phyloP scores from a whole-genome alignment of 257 asterid species.

The Gardenia jasminoides region DNA sequence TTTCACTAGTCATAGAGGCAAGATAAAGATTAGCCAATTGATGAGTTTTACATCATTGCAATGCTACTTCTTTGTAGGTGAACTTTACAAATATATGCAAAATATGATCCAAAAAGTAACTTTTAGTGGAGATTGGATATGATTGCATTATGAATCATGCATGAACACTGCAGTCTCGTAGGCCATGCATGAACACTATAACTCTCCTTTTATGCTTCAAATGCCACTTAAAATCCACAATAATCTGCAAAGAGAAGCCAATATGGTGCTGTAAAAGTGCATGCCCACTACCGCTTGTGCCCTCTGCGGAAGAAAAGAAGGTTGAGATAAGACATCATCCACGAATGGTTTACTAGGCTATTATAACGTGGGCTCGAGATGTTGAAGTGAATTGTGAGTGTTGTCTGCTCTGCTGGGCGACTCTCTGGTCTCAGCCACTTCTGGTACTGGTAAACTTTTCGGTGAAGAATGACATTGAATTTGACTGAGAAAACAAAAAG shows the following conservation, averaged over 20 bases:
- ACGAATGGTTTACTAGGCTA: not conserved
- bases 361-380: not conserved
- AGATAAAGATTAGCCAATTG: not conserved
- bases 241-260: not conserved
- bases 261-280: not conserved
- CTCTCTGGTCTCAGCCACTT: too few species aligned
- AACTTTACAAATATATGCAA: not conserved
- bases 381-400: too few species aligned
- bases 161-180: not conserved
- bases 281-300: not conserved
- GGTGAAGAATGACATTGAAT: too few species aligned
- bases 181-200: not conserved
- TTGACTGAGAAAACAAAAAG: too few species aligned
- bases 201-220: conserved; percentile 7
- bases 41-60: not conserved
- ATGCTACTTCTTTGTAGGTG: not conserved
- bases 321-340: conserved; percentile 10
- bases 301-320: conserved; percentile 19
- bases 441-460: too few species aligned
- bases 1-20: not conserved
- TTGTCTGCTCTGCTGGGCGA: too few species aligned
- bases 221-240: conserved; percentile 1
- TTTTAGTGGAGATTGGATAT: not conserved
- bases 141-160: not conserved
- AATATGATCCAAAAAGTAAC: not conserved